Base-by-base conservation (phyloP, 495 filamentous ascomycete genomes). In the Tuber magnatum region DNA sequence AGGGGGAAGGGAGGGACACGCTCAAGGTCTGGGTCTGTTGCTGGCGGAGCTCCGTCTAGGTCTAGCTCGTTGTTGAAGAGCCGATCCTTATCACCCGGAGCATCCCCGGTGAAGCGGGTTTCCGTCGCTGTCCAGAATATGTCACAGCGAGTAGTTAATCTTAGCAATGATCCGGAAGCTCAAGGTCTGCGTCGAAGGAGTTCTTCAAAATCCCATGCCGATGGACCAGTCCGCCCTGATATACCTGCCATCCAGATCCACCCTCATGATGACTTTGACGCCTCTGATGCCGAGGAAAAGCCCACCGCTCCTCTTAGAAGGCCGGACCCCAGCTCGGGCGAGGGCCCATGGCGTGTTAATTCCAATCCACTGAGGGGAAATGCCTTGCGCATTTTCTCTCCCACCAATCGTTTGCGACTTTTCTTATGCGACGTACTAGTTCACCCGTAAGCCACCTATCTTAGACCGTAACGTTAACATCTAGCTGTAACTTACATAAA, bases 111-210 rank as follows among this genome's bases (percentile, higher is more conserved):
- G 35, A 86, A 93, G 78, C 92, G 95, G 73, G 92, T 94, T 44
- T 96, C 94, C 6, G 95, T 98, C 81, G 91, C 81, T 28, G 74
- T 99, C 84, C 92, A 94, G 79, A 94, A 94, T 78, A 96, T 98
- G 90, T 97, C 96, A 32, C 93, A 97, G 84, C 93, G 95, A 83
- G 93, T 99, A 74, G 95, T 98, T 81, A 97, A 97, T 82, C 86
- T 99, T 75, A 97, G 94, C 85, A 97, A 95, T 81, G 89, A 90
- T 70, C 88, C 90, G 12, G 89, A 91, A 77, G 85, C 92, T 77
- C 90, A 93, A 76, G 88, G 87, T n/a, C 87, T 91, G 41, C 86
- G 88, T 72, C 87, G 91, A 75, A 89, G 93, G 75, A 90, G 91
- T 71, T 88, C 87, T 40, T 83, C 81, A 48, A 83, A 74, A 68